Evolutionary conservation across 768 basidiomycete species (phyloP).

Genomic region (Antrodiella citrinella): DNA sequence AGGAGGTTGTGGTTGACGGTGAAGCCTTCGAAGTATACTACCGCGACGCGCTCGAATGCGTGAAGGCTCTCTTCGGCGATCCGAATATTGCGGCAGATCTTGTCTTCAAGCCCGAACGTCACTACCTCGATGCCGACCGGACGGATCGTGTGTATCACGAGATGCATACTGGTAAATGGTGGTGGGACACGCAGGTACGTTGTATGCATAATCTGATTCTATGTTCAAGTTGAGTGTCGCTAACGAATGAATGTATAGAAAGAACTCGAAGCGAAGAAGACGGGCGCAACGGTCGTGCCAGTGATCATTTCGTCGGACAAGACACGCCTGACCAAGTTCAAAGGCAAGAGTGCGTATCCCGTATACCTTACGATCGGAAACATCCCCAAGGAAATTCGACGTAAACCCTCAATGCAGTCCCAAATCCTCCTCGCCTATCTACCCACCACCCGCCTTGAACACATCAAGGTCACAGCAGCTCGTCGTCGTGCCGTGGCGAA

Average conservation of each 20-base stretch:
- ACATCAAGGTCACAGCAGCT: slow-evolving; percentile 2
- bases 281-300: slow-evolving; percentile 21
- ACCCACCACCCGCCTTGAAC: slow-evolving; percentile 11
- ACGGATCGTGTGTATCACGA: too few relatives aligned
- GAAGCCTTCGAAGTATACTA: too few relatives aligned
- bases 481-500: not conserved
- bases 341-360: slow-evolving; percentile 19
- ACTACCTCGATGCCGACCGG: too few relatives aligned
- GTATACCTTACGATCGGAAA: slow-evolving; percentile 24
- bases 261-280: slow-evolving; percentile 16
- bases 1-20: too few relatives aligned
- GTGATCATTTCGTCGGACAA: slow-evolving; percentile 27
- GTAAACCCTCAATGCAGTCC: slow-evolving; percentile 9
- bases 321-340: slow-evolving; percentile 18
- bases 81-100: slow-evolving; percentile 23
- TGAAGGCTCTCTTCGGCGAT: slow-evolving; percentile 25
- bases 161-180: too few relatives aligned
- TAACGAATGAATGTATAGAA: slow-evolving; percentile 4
- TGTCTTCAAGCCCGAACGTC: slow-evolving; percentile 17
- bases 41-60: slow-evolving; percentile 28
- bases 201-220: too few relatives aligned
- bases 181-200: too few relatives aligned
- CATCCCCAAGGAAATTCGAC: slow-evolving; percentile 14
- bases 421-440: slow-evolving; percentile 21
- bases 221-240: too few relatives aligned